phyloP scores from a whole-genome alignment of 352 stramenopile genomes.

The Pythium periplocum region DNA sequence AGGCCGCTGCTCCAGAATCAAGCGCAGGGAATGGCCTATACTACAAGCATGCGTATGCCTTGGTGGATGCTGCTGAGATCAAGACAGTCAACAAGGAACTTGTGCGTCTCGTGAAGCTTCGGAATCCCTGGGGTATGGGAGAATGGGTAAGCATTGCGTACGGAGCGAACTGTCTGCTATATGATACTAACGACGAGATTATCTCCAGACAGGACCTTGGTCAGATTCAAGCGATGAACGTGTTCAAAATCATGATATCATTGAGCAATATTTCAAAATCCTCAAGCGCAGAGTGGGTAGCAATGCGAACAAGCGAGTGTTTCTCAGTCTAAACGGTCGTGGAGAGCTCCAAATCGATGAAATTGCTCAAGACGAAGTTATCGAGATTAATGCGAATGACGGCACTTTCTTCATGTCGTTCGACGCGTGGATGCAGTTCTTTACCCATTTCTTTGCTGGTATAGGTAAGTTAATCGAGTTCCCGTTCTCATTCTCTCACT shows the following conservation, averaged over 20 bases:
- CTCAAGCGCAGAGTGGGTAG: slow-evolving; percentile 57
- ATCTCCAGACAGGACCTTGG: slow-evolving; percentile 70
- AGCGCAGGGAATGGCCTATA: slow-evolving; percentile 80
- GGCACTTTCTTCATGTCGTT: slow-evolving; percentile 92
- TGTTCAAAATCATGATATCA: slow-evolving; percentile 71
- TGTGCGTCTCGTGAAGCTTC: slow-evolving; percentile 71
- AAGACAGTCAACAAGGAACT: slow-evolving; percentile 42
- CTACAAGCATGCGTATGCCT: slow-evolving; percentile 85
- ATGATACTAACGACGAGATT: too few relatives aligned
- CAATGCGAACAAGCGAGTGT: slow-evolving; percentile 63
- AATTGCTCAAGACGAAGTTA: slow-evolving; percentile 67
- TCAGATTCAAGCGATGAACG: slow-evolving; percentile 77
- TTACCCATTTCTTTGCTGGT: slow-evolving; percentile 89
- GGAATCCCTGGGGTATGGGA: slow-evolving; percentile 90
- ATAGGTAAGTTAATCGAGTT: slow-evolving; percentile 43
- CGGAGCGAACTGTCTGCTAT: neutral
- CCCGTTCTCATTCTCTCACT: neutral
- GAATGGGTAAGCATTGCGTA: slow-evolving; percentile 70
- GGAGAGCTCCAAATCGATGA: slow-evolving; percentile 54
- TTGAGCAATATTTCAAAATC: slow-evolving; percentile 71
- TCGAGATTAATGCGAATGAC: slow-evolving; percentile 81
- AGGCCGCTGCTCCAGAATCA: slow-evolving; percentile 59
- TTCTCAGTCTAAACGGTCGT: slow-evolving; percentile 42
- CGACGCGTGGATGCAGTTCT: slow-evolving; percentile 83
- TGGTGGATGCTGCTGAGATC: slow-evolving; percentile 76